phyloP scores from a whole-genome alignment of 75 land plant genomes.

The Larix kaempferi region DNA sequence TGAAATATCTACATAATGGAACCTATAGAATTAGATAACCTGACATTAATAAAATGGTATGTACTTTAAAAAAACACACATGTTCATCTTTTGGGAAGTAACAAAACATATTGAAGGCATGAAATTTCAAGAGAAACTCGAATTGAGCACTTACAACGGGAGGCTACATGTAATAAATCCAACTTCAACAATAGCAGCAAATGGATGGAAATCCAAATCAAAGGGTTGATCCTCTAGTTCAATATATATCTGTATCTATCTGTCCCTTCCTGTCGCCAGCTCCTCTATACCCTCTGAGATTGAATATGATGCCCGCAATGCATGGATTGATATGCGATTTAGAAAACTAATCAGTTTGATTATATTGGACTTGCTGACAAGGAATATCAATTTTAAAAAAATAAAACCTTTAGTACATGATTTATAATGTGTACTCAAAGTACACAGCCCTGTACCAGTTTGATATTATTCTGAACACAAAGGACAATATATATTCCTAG shows the following conservation, averaged over 20 bases:
- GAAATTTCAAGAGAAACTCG: conserved; percentile 14
- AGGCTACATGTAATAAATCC: conserved; percentile 75
- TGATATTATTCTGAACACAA: too few species aligned
- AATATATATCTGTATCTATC: conserved; percentile 43
- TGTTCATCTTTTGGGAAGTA: conserved; percentile 30
- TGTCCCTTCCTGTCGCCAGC: too few species aligned
- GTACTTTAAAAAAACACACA: neutral
- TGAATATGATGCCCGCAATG: too few species aligned
- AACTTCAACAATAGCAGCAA: conserved; percentile 54
- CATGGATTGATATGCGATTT: too few species aligned
- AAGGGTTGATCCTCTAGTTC: conserved; percentile 63
- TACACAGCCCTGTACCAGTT: too few species aligned
- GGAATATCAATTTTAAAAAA: too few species aligned
- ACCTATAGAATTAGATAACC: conserved; percentile 1
- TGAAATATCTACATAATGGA: conserved; percentile 8
- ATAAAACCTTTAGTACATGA: too few species aligned
- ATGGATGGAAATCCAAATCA: conserved; percentile 90
- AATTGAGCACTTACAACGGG: conserved; percentile 39
- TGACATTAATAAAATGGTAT: neutral
- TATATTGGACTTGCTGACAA: too few species aligned
- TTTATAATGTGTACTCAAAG: too few species aligned
- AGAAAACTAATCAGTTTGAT: too few species aligned
- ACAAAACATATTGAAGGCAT: conserved; percentile 43
- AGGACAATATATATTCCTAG: too few species aligned
- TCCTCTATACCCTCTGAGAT: too few species aligned